Percentiles rank a stretch among this genome's conserved stretches.
phyloP scores from a whole-genome alignment of 2,329 filamentous ascomycete species.

The Coleophoma eucalyptorum region DNA sequence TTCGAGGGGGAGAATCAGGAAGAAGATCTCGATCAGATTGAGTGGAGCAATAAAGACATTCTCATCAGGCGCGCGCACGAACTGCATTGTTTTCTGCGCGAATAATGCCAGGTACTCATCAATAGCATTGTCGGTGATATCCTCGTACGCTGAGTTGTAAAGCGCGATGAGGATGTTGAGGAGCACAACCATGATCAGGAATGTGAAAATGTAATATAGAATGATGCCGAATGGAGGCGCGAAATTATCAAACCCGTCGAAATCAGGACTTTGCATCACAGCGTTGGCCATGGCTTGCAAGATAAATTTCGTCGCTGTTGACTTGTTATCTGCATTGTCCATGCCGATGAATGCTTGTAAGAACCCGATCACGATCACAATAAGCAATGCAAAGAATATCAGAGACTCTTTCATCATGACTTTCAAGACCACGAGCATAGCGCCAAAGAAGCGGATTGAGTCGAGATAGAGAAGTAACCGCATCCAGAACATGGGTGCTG shows the following conservation, averaged over 20 bases:
- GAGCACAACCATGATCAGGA: conserved; percentile 90
- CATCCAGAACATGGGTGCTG: conserved; percentile 95
- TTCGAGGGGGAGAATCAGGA: conserved; percentile 76
- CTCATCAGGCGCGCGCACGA: conserved; percentile 93
- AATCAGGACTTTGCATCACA: conserved; percentile 89
- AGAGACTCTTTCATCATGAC: conserved; percentile 92
- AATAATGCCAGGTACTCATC: conserved; percentile 96
- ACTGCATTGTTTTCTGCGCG: conserved; percentile 92
- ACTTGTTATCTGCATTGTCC: conserved; percentile 74
- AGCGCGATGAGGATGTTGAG: conserved; percentile 96
- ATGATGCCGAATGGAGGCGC: conserved; percentile 90
- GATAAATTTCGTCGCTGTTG: conserved; percentile 68
- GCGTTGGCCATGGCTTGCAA: conserved; percentile 82
- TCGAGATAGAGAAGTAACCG: conserved; percentile 90
- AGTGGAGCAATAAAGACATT: conserved; percentile 97
- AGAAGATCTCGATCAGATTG: conserved; percentile 86
- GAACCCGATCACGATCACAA: conserved; percentile 82
- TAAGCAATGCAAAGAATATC: conserved; percentile 91
- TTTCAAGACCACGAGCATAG: conserved; percentile 96
- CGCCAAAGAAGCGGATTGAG: conserved; percentile 91
- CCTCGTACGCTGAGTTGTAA: conserved; percentile 93
- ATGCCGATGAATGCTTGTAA: conserved; percentile 92
- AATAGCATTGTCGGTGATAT: conserved; percentile 77
- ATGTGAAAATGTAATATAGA: conserved; percentile 96
- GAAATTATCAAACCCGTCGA: conserved; percentile 83